phyloP scores from a whole-genome alignment of 148 eudicot genomes.

The Silene conica region DNA sequence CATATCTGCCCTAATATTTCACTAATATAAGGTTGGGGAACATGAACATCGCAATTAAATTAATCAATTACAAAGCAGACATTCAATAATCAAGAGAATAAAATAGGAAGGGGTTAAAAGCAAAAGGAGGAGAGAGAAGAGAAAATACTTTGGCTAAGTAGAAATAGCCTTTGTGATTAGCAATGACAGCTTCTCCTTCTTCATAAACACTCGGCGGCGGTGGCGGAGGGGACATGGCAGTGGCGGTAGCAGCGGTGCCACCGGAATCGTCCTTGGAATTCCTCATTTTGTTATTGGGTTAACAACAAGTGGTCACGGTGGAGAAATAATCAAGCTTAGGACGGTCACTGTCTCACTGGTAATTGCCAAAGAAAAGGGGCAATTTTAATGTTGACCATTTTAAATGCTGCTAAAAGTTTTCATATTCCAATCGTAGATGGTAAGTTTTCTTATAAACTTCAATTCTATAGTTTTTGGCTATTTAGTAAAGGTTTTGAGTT shows the following conservation, averaged over 20 bases:
- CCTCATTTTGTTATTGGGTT: background rate
- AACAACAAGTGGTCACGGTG: too few relatives aligned
- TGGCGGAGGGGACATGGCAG: background rate
- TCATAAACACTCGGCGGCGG: background rate
- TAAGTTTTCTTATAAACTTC: too few relatives aligned
- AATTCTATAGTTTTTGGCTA: too few relatives aligned
- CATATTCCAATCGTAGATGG: too few relatives aligned
- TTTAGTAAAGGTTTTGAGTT: too few relatives aligned
- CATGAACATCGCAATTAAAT: background rate
- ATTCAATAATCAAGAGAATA: background rate
- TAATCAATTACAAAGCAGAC: background rate
- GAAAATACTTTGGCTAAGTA: constrained; percentile 13
- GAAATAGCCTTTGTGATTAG: constrained; percentile 17
- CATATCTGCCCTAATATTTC: too few relatives aligned
- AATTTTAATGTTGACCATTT: too few relatives aligned
- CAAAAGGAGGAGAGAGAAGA: background rate
- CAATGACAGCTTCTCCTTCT: constrained; percentile 11
- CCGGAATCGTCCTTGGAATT: background rate
- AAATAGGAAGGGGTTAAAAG: background rate
- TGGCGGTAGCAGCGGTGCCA: background rate
- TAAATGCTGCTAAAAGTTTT: too few relatives aligned
- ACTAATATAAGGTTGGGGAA: background rate
- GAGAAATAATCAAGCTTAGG: too few relatives aligned
- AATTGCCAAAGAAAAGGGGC: too few relatives aligned
- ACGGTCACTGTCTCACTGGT: too few relatives aligned